These are phyloP conservation scores for Rhododendron ovatum DNA, from an alignment of 148 eudicot genomes.

Conservation along the genomic window DNA sequence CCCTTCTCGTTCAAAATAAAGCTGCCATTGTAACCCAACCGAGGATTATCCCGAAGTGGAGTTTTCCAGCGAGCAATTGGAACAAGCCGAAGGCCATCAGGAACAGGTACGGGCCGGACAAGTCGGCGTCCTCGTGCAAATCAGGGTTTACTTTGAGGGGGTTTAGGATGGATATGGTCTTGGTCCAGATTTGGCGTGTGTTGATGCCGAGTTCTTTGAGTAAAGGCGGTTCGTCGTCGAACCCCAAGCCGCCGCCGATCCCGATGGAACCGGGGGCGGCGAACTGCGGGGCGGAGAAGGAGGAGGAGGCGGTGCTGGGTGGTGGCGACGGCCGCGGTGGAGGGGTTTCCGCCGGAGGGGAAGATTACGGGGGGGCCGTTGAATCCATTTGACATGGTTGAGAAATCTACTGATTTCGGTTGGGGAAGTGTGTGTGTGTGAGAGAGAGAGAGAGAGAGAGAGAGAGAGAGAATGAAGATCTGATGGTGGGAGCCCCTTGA, in stretches of 20 bases:
- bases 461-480: too few species aligned
- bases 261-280: neutral
- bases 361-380: slow-evolving; percentile 65
- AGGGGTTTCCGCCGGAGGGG: slow-evolving; percentile 54
- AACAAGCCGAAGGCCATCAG: slow-evolving; percentile 59
- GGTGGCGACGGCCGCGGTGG: slow-evolving; percentile 10
- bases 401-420: too few species aligned
- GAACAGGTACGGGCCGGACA: slow-evolving; percentile 65
- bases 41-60: slow-evolving; percentile 66
- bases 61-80: slow-evolving; percentile 66
- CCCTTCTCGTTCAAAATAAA: too few species aligned
- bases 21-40: slow-evolving; percentile 76
- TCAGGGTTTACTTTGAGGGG: slow-evolving; percentile 38
- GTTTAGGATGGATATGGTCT: slow-evolving; percentile 49
- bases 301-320: slow-evolving; percentile 40
- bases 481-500: too few species aligned
- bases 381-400: slow-evolving; percentile 41
- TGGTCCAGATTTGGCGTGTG: slow-evolving; percentile 43
- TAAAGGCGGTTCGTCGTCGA: slow-evolving; percentile 63
- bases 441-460: too few species aligned
- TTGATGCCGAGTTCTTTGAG: slow-evolving; percentile 68
- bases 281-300: slow-evolving; percentile 36
- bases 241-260: slow-evolving; percentile 12
- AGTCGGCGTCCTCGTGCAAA: slow-evolving; percentile 58
- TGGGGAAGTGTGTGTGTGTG: too few species aligned